Base-by-base conservation (phyloP, 2,329 filamentous ascomycete genomes). In the Penicillium sumatraense region DNA sequence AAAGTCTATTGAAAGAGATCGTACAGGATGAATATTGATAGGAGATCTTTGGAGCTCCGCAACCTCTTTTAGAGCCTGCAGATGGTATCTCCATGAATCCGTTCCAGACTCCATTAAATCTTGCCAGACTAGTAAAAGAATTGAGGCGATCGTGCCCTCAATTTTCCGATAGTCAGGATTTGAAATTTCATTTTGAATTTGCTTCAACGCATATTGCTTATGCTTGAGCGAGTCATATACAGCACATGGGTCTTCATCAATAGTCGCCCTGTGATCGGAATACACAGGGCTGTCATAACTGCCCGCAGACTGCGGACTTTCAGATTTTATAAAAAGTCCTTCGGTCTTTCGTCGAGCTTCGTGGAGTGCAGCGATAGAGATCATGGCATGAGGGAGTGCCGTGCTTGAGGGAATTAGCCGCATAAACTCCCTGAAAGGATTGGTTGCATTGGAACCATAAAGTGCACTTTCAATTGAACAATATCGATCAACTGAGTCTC, bases 391-490 rank as follows among this genome's bases (percentile, higher is more conserved):
- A 14, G 53, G 50, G n/a, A 60, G 52, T 5, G 38, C 54, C 20
- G 29, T 35, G 38, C 57, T 57, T 6, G 57, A 42, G 18, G 57
- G 57, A 8, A 60, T 57, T 14, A 60, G 27, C 18, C 51, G 51
- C 48, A 60, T 55, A n/a, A 57, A 57, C 23, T 57, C 54, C 16
- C 53, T 51, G 23, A 60, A 60, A 3, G 57, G 51, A 18, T 60
- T 60, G 4, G 36, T 51, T 3, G 40, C 20, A 38, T 45, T 45
- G 7, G 26, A 36, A 29, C 50, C 45, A 41, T 57, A 57, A 14
- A 60, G 46, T 7, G 45, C 52, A 38, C 57, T 54, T 35, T 60
- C 57, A n/a, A 41, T 26, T 14, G 48, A 57, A 24, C 57, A 60
- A 45, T 53, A 46, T 31, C 49, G 54, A 49, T 60, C 57, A 42